A percentile compares a stretch with the other conserved stretches of the same genome.
phyloP scores from a whole-genome alignment of 352 stramenopile genomes.

The Pythium utonaiense region DNA sequence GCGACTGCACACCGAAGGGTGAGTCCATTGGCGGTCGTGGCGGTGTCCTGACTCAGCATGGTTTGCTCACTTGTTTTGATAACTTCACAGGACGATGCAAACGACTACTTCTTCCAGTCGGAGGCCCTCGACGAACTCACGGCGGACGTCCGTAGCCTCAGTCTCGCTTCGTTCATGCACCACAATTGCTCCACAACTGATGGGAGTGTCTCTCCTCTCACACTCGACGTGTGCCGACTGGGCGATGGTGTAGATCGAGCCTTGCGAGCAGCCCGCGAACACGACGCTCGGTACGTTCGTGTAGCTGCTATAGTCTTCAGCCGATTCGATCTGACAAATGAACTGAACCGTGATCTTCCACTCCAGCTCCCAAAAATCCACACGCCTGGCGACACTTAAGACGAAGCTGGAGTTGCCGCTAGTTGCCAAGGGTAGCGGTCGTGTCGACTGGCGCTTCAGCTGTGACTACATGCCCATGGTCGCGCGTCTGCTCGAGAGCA shows the following conservation, averaged over 20 bases:
- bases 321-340: too few relatives aligned
- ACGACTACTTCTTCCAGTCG: constrained; percentile 15
- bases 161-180: constrained; percentile 9
- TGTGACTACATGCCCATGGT: constrained; percentile 78
- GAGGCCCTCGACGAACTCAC: not conserved
- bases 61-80: not conserved
- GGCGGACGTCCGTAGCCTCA: constrained; percentile 15
- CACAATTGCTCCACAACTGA: not conserved
- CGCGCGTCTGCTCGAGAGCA: constrained; percentile 42
- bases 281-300: constrained; percentile 5
- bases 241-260: constrained; percentile 11
- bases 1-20: not conserved
- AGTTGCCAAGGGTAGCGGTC: constrained; percentile 22
- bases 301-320: not conserved
- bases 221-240: constrained; percentile 4
- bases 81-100: constrained; percentile 6
- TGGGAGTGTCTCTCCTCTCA: not conserved
- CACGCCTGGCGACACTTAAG: constrained; percentile 31
- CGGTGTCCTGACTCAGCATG: not conserved
- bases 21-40: not conserved
- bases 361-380: constrained; percentile 16
- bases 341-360: too few relatives aligned
- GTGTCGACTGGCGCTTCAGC: constrained; percentile 36
- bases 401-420: constrained; percentile 33
- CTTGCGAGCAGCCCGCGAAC: constrained; percentile 2